Percentiles rank a stretch among this genome's conserved stretches.
These are phyloP conservation scores for Penicillium chermesinum DNA, from an alignment of 495 filamentous ascomycete species.

Conservation along the genomic window DNA sequence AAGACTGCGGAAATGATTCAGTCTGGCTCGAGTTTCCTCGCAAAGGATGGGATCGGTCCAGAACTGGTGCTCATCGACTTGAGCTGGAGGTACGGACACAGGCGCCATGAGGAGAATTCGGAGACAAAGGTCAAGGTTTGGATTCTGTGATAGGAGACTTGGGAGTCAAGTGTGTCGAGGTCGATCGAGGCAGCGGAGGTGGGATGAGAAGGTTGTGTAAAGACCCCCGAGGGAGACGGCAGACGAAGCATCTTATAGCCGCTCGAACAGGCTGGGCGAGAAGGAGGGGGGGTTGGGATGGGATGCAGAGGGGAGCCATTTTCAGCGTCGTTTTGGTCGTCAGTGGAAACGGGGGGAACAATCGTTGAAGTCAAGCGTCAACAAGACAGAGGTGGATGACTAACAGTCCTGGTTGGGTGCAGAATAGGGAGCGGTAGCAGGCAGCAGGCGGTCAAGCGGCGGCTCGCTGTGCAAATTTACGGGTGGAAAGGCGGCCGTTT, in stretches of 20 bases:
- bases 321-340: slow-evolving; percentile 13
- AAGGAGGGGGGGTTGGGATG: slow-evolving; percentile 4
- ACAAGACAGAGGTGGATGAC: not conserved
- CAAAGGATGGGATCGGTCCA: slow-evolving; percentile 32
- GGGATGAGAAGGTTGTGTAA: slow-evolving; percentile 3
- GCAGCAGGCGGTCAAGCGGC: not conserved
- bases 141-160: no score
- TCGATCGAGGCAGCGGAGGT: not conserved
- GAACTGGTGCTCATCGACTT: slow-evolving; percentile 22
- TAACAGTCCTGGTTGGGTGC: not conserved
- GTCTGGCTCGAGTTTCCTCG: slow-evolving; percentile 26
- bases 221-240: slow-evolving; percentile 2
- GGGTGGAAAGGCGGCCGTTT: slow-evolving; percentile 4
- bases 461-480: not conserved
- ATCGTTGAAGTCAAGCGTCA: not conserved
- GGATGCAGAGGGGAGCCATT: slow-evolving; percentile 12
- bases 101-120: slow-evolving; percentile 9
- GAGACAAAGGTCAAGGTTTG: not conserved
- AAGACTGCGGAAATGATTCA: slow-evolving; percentile 23
- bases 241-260: slow-evolving; percentile 6
- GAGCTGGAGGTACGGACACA: slow-evolving; percentile 11
- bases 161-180: slow-evolving; percentile 1
- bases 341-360: slow-evolving; percentile 4
- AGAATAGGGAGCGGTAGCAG: not conserved
- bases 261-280: slow-evolving; percentile 3